phyloP scores from a whole-genome alignment of 345 rosid genomes.

The Euphorbia pulcherrima region DNA sequence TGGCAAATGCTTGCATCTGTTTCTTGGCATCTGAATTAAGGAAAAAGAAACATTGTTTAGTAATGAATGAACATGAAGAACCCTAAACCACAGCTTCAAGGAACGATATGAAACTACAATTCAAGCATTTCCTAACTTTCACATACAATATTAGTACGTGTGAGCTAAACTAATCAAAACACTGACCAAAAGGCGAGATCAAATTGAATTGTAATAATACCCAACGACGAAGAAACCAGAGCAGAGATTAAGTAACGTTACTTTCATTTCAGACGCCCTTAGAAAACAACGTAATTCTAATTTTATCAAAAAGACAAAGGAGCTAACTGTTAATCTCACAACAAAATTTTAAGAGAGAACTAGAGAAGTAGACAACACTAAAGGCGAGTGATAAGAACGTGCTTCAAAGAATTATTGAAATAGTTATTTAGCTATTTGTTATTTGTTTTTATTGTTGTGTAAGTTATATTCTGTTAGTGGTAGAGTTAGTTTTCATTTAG shows the following conservation, averaged over 20 bases:
- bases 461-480: too few relatives aligned
- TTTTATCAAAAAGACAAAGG: not conserved
- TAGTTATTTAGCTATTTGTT: too few relatives aligned
- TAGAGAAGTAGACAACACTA: not conserved
- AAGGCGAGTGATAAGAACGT: not conserved
- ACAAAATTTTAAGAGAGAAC: not conserved
- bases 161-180: not conserved
- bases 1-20: constrained; percentile 36
- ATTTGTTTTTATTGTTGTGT: too few relatives aligned
- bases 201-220: not conserved
- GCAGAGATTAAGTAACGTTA: not conserved
- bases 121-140: not conserved
- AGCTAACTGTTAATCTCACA: not conserved
- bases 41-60: constrained; percentile 5
- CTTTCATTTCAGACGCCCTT: not conserved
- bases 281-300: not conserved
- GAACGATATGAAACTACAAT: not conserved
- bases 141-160: not conserved
- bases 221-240: not conserved
- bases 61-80: not conserved
- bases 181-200: not conserved
- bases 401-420: too few relatives aligned
- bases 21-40: constrained; percentile 56
- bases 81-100: not conserved
- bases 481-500: too few relatives aligned